A percentile compares a stretch with the other conserved stretches of the same genome.
These are phyloP conservation scores for Ceratopteris richardii DNA, from an alignment of 75 land plant species.

Conservation along the genomic window DNA sequence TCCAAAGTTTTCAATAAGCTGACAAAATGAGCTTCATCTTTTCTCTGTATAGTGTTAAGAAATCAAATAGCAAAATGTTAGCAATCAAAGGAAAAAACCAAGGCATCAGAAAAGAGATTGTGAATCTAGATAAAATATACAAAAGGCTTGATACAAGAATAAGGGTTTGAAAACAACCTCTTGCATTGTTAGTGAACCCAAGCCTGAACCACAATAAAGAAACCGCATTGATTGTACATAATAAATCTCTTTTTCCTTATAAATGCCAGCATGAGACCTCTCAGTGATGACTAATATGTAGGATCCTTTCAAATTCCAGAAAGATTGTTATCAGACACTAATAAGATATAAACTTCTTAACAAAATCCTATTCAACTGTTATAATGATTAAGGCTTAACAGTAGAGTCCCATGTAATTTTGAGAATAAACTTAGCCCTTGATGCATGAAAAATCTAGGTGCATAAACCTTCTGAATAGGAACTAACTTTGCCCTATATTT, in stretches of 20 bases:
- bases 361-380: too few species aligned
- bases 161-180: conserved; percentile 14
- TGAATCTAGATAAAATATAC: too few species aligned
- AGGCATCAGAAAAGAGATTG: too few species aligned
- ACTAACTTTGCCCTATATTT: too few species aligned
- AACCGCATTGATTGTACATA: conserved; percentile 22
- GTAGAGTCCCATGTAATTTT: too few species aligned
- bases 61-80: too few species aligned
- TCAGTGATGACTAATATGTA: conserved; percentile 26
- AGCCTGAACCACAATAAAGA: conserved; percentile 15
- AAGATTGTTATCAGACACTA: background rate
- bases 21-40: conserved; percentile 80
- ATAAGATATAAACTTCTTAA: background rate
- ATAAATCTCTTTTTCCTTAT: conserved; percentile 16
- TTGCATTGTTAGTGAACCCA: conserved; percentile 9
- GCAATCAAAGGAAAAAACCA: too few species aligned
- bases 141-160: too few species aligned
- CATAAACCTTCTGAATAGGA: too few species aligned
- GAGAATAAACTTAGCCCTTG: too few species aligned
- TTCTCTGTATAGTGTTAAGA: conserved; percentile 79
- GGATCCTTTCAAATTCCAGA: conserved; percentile 12
- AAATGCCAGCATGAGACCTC: conserved; percentile 10
- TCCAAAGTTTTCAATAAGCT: conserved; percentile 62
- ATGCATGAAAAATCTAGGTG: too few species aligned
- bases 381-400: too few species aligned